These are phyloP conservation scores for Nelumbo lutea DNA, from an alignment of 164 flowering plant genomes.

Conservation along the genomic window DNA sequence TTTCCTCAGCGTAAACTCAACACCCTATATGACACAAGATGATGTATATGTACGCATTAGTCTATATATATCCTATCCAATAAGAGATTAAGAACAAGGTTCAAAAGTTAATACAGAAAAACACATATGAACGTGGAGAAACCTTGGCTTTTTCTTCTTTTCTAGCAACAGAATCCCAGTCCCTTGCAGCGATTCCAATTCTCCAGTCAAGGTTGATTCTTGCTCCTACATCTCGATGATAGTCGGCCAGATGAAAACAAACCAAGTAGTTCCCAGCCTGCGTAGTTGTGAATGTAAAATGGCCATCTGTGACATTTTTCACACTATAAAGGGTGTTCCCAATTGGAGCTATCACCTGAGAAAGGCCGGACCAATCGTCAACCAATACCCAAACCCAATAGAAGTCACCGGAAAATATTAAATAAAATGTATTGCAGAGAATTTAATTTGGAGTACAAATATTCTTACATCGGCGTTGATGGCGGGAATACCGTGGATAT, in stretches of 20 bases:
- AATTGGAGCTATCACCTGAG: neutral
- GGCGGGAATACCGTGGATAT: no score
- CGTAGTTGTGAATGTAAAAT: slow-evolving; percentile 77
- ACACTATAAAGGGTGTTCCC: slow-evolving; percentile 61
- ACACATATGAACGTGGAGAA: neutral
- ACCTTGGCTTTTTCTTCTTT: slow-evolving; percentile 91
- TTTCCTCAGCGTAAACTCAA: slow-evolving; percentile 72
- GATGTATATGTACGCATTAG: neutral
- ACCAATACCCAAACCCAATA: no score
- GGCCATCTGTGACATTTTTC: slow-evolving; percentile 65
- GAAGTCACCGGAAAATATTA: no score
- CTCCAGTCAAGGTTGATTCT: slow-evolving; percentile 85
- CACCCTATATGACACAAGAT: slow-evolving; percentile 46
- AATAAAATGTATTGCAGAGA: no score
- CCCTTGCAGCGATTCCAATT: slow-evolving; percentile 89
- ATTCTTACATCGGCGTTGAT: no score
- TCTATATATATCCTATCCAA: no score
- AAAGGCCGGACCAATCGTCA: no score
- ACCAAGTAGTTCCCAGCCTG: slow-evolving; percentile 88
- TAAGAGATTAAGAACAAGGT: no score
- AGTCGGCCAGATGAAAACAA: slow-evolving; percentile 60
- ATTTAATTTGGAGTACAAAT: no score
- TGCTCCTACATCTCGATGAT: slow-evolving; percentile 34
- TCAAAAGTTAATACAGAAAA: no score
- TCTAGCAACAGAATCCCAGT: slow-evolving; percentile 96